Percentiles rank a stretch among this genome's conserved stretches.
phyloP scores from a whole-genome alignment of 805 yeast species.

The Sporopachydermia lactativora region DNA sequence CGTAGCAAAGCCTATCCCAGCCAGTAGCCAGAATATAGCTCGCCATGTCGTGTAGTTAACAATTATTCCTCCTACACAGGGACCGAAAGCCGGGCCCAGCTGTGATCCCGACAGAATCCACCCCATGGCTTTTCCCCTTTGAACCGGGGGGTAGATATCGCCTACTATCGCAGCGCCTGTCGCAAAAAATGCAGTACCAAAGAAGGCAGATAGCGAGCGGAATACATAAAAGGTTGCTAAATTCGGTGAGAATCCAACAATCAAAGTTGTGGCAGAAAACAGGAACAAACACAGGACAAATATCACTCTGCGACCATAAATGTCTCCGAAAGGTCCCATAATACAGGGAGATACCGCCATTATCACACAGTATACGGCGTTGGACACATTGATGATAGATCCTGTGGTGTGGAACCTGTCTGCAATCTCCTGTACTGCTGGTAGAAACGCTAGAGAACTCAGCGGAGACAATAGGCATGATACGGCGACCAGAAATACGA shows the following conservation, averaged over 20 bases:
- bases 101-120: constrained; percentile 36
- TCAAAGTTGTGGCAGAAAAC: constrained; percentile 16
- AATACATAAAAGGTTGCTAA: constrained; percentile 41
- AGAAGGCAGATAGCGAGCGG: constrained; percentile 33
- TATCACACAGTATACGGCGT: constrained; percentile 33
- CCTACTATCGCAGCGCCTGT: constrained; percentile 38
- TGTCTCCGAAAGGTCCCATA: constrained; percentile 34
- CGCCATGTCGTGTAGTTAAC: constrained; percentile 39
- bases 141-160: constrained; percentile 34
- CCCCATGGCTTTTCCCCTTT: constrained; percentile 38
- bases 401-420: constrained; percentile 30
- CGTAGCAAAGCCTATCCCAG: constrained; percentile 27
- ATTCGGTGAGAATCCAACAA: constrained; percentile 34
- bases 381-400: constrained; percentile 32
- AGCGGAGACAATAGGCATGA: constrained; percentile 33
- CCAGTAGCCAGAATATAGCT: constrained; percentile 35
- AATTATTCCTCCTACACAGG: constrained; percentile 37
- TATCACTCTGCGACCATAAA: constrained; percentile 34
- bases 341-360: constrained; percentile 42
- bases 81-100: constrained; percentile 39
- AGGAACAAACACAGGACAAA: constrained; percentile 27
- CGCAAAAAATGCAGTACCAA: constrained; percentile 41
- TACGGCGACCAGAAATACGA: constrained; percentile 22
- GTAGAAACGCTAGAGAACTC: constrained; percentile 31
- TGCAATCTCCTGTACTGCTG: constrained; percentile 39